These are phyloP conservation scores for Penicillium thymicola DNA, from an alignment of 2,329 filamentous ascomycete genomes.

Conservation along the genomic window DNA sequence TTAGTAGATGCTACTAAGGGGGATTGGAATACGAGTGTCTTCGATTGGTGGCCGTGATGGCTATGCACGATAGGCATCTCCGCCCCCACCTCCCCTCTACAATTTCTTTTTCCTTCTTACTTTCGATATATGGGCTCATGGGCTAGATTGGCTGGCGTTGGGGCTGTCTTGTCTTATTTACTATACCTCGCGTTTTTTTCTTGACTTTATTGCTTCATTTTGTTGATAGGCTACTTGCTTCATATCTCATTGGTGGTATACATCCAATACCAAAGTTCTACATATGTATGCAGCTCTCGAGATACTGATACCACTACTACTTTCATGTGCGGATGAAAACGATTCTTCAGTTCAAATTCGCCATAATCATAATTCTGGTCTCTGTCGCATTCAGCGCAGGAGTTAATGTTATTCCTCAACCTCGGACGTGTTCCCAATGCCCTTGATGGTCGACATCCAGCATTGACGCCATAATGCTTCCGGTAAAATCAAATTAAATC, in stretches of 20 bases:
- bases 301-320: not conserved
- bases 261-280: not conserved
- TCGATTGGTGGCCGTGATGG: conserved; percentile 33
- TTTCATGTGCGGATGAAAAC: not conserved
- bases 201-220: not conserved
- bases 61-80: not conserved
- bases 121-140: not conserved
- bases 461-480: not conserved
- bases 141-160: not conserved
- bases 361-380: not conserved
- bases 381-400: not conserved
- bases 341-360: not conserved
- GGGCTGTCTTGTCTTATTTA: not conserved
- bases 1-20: conserved; percentile 47
- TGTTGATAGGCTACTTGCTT: conserved; percentile 6
- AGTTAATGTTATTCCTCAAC: not conserved
- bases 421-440: not conserved
- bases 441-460: not conserved
- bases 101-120: not conserved
- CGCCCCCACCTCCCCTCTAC: not conserved
- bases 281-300: not conserved
- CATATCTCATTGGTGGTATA: not conserved
- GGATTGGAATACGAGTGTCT: conserved; percentile 45
- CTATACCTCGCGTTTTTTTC: not conserved
- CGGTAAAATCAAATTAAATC: not conserved